phyloP scores from a whole-genome alignment of 1,139 yeast genomes.

The Zygotorulaspora mrakii region DNA sequence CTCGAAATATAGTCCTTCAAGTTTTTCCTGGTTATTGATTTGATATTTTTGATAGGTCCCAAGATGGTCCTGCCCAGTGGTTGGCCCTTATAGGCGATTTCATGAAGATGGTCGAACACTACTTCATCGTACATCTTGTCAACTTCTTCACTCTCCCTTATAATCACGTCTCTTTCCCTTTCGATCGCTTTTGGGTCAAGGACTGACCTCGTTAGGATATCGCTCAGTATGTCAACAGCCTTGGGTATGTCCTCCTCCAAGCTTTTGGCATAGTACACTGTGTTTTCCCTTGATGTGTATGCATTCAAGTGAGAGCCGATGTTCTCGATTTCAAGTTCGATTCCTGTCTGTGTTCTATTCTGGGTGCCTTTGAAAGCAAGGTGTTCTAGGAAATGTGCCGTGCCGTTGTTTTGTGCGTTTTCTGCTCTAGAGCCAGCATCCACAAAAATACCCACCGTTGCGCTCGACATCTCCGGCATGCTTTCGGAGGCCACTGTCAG shows the following conservation, averaged over 20 bases:
- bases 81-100: slow-evolving; percentile 84
- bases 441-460: slow-evolving; percentile 90
- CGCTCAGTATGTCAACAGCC: slow-evolving; percentile 84
- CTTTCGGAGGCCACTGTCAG: slow-evolving; percentile 88
- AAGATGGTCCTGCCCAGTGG: slow-evolving; percentile 96
- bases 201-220: slow-evolving; percentile 80
- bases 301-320: slow-evolving; percentile 97
- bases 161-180: slow-evolving; percentile 91
- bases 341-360: slow-evolving; percentile 71
- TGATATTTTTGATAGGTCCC: slow-evolving; percentile 89
- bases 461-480: slow-evolving; percentile 85
- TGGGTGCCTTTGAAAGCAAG: slow-evolving; percentile 93
- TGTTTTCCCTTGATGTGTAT: slow-evolving; percentile 93
- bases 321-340: slow-evolving; percentile 92
- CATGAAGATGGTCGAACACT: slow-evolving; percentile 93
- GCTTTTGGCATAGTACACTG: slow-evolving; percentile 93
- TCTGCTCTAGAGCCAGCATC: slow-evolving; percentile 99
- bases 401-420: slow-evolving; percentile 76
- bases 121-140: slow-evolving; percentile 98
- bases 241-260: slow-evolving; percentile 74
- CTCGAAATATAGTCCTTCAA: slow-evolving; percentile 73
- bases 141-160: slow-evolving; percentile 95
- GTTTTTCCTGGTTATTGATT: slow-evolving; percentile 72
- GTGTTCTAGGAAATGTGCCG: slow-evolving; percentile 96
- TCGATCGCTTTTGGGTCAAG: slow-evolving; percentile 83